phyloP scores from a whole-genome alignment of 106 monocot species.

The Hemerocallis citrina region DNA sequence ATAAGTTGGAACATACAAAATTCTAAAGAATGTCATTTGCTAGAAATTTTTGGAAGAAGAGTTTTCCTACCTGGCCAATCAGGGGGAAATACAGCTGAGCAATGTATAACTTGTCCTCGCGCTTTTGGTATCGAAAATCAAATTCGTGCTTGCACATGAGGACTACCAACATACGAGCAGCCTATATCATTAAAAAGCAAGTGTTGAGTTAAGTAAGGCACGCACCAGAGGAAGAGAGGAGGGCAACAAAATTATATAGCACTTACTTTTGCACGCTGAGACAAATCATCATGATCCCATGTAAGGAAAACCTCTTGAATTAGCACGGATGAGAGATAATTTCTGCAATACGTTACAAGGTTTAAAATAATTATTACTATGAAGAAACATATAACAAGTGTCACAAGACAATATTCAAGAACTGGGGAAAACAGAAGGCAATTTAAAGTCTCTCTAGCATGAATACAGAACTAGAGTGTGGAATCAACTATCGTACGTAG shows the following conservation, averaged over 20 bases:
- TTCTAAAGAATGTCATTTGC: neutral
- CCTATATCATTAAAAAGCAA: slow-evolving; percentile 34
- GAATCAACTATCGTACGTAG: no score
- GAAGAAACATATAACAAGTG: no score
- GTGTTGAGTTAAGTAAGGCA: neutral
- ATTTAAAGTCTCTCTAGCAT: no score
- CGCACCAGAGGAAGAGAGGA: neutral
- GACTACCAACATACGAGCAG: slow-evolving; percentile 90
- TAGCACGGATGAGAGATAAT: slow-evolving; percentile 92
- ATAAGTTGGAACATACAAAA: neutral
- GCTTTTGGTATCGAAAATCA: slow-evolving; percentile 92
- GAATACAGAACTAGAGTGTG: no score
- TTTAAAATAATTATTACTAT: neutral
- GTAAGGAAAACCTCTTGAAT: slow-evolving; percentile 98
- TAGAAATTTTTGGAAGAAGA: neutral
- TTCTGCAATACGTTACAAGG: slow-evolving; percentile 37
- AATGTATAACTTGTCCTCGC: slow-evolving; percentile 93
- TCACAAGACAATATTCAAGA: no score
- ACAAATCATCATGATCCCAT: slow-evolving; percentile 97
- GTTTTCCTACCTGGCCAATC: slow-evolving; percentile 74
- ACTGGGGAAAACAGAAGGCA: no score
- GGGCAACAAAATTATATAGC: no score
- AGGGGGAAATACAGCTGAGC: slow-evolving; percentile 96
- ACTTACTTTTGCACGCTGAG: slow-evolving; percentile 80
- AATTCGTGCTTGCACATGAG: slow-evolving; percentile 99